Evolutionary conservation across 139 green algal genomes (phyloP).

Genomic region (Coelastrella sp.): DNA sequence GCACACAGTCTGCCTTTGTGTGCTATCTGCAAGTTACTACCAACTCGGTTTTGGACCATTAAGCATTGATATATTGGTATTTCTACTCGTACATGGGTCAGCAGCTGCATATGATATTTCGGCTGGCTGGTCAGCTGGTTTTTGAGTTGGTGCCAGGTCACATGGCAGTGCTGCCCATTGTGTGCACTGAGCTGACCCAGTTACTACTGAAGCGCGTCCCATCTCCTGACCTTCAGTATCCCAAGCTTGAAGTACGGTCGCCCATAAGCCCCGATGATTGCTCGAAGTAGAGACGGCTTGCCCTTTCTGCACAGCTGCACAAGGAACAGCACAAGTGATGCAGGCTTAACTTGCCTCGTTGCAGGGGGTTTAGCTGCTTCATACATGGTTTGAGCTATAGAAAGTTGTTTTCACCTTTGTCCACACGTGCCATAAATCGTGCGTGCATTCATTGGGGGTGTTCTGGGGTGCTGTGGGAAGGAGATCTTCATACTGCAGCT

Average conservation of each 20-base stretch:
- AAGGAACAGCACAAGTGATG: too few relatives aligned
- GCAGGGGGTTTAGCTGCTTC: not conserved
- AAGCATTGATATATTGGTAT: too few relatives aligned
- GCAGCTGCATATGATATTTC: too few relatives aligned
- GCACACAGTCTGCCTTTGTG: too few relatives aligned
- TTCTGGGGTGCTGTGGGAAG: slow-evolving; percentile 51
- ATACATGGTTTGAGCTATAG: not conserved
- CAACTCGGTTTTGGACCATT: too few relatives aligned
- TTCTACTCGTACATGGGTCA: too few relatives aligned
- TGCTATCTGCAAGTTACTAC: too few relatives aligned
- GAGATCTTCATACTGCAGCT: slow-evolving; percentile 73
- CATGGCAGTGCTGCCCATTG: too few relatives aligned
- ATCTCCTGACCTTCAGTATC: slow-evolving; percentile 59
- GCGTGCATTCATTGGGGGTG: slow-evolving; percentile 56
- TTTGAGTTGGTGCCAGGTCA: too few relatives aligned
- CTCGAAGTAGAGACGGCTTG: slow-evolving; percentile 67
- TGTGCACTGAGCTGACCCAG: not conserved
- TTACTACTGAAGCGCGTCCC: not conserved
- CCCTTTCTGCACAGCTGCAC: not conserved
- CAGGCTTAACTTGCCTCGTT: too few relatives aligned
- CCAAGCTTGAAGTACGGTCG: slow-evolving; percentile 66
- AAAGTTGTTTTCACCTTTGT: slow-evolving; percentile 44
- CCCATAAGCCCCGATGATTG: slow-evolving; percentile 59
- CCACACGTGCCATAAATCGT: slow-evolving; percentile 67
- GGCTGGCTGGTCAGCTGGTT: too few relatives aligned